These are phyloP conservation scores for Cladosporium austrohemisphaericum DNA, from an alignment of 2,329 filamentous ascomycete genomes.

Conservation along the genomic window DNA sequence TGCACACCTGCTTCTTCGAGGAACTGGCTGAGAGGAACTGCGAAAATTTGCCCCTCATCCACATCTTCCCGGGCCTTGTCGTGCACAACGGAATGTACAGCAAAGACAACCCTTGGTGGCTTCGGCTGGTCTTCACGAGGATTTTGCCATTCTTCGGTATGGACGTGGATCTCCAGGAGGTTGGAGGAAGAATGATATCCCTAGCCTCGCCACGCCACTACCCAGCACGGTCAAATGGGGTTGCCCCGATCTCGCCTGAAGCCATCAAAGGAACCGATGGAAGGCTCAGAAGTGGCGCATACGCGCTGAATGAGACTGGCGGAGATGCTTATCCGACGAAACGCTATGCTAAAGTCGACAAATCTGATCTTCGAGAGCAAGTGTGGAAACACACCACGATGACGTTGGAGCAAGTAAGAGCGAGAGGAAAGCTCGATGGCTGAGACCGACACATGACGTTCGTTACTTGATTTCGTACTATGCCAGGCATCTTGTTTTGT, in stretches of 20 bases:
- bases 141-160: not conserved
- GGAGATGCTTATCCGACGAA: not conserved
- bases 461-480: no score
- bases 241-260: no score
- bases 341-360: not conserved
- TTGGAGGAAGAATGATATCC: not conserved
- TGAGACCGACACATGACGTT: no score
- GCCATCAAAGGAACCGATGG: not conserved
- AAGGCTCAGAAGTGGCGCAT: not conserved
- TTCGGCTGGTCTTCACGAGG: not conserved
- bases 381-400: not conserved
- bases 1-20: constrained; percentile 2
- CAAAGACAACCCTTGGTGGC: constrained; percentile 5
- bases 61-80: constrained; percentile 1
- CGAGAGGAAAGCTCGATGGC: not conserved
- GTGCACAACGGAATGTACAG: constrained; percentile 7
- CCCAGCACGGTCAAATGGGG: no score
- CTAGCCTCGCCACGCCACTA: not conserved
- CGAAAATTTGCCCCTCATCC: not conserved
- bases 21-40: not conserved
- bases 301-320: not conserved
- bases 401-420: not conserved
- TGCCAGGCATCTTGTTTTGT: no score
- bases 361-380: not conserved
- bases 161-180: not conserved